Evolutionary conservation across 768 basidiomycete genomes (phyloP).

Genomic region (Amanita exitialis): DNA sequence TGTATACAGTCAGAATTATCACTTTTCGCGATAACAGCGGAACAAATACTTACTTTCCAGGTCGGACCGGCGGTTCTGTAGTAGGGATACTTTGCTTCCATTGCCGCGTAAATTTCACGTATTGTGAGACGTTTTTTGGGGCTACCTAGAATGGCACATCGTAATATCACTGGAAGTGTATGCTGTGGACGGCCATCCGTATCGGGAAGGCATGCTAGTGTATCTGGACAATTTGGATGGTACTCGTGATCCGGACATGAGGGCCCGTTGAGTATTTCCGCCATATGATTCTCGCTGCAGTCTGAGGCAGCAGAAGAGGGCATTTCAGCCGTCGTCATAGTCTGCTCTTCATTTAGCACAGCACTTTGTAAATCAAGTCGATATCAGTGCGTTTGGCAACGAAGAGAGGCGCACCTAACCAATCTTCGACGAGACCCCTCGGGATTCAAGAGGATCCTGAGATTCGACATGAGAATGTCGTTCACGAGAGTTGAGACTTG

Average conservation of each 20-base stretch:
- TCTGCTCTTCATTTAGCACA: slow-evolving; percentile 7
- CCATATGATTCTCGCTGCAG: slow-evolving; percentile 18
- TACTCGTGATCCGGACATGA: slow-evolving; percentile 29
- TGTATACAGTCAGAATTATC: slow-evolving; percentile 17
- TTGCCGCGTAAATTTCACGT: slow-evolving; percentile 77
- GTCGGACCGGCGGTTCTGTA: slow-evolving; percentile 74
- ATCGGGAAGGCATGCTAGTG: slow-evolving; percentile 68
- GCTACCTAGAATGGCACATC: slow-evolving; percentile 77
- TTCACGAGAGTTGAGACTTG: not conserved
- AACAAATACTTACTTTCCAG: slow-evolving; percentile 56
- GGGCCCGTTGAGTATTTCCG: slow-evolving; percentile 16
- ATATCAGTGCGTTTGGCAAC: not conserved
- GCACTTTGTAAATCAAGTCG: not conserved
- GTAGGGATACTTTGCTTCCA: slow-evolving; percentile 79
- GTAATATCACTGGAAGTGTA: slow-evolving; percentile 75
- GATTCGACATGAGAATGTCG: slow-evolving; percentile 36
- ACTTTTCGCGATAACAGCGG: not conserved
- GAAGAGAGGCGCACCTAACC: slow-evolving; percentile 26
- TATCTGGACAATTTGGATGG: slow-evolving; percentile 75
- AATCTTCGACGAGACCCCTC: slow-evolving; percentile 27
- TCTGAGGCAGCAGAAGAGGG: slow-evolving; percentile 27
- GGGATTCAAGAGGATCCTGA: slow-evolving; percentile 48
- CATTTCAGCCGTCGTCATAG: slow-evolving; percentile 16
- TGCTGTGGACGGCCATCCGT: slow-evolving; percentile 75
- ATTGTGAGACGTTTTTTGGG: slow-evolving; percentile 69